Evolutionary conservation across 208 protist genomes (phyloP), one percentile per base, ranked within the genome.

Genomic region (Acanthamoeba culbertsoni): DNA sequence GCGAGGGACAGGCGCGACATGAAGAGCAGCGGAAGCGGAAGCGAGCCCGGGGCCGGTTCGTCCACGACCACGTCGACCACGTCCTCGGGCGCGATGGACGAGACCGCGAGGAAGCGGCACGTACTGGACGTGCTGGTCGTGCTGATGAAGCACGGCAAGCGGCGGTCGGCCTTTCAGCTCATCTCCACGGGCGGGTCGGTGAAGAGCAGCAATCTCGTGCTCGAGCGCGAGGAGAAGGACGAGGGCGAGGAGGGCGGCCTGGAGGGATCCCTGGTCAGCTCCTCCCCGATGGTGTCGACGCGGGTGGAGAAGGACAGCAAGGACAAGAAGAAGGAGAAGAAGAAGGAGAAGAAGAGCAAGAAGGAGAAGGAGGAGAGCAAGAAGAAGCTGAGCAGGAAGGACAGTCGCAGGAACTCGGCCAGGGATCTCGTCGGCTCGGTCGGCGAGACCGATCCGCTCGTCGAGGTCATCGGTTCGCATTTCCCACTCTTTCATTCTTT

Each of bases 121-220:
- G 43, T 51, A 3, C 46, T 91, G 37, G 84, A 91, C 37, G 84
- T 91, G 84, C 55, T 91, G 35, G 68, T 91, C 84, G 43, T 91
- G 18, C 37, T 71, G 35, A 71, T 51, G 48, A 91, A 91, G 43
- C 84, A 91, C 43, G 84, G 55, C 53, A 45, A 91, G 84, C 48
- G 55, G 10, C 84, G 55, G 8, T 91, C 84, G 57, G 57, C 57
- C 18, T 91, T 91, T 68, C 84, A 91, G 53, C 57, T 91, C 12
- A 68, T 91, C 35, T 91, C 84, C 20, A 68, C 43, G 33, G 84
- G 42, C 18, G 84, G 84, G 28, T 31, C 31, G 26, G 84, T 91
- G 12, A 59, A 91, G 55, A 68, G 84, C 43, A 55, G 35, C 57
- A 73, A 91, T 35, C 53, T 91, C 26, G 37, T 91, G 5, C 57